Evolutionary conservation across 495 filamentous ascomycete genomes (phyloP).

Genomic region (Pyrenula massariospora): DNA sequence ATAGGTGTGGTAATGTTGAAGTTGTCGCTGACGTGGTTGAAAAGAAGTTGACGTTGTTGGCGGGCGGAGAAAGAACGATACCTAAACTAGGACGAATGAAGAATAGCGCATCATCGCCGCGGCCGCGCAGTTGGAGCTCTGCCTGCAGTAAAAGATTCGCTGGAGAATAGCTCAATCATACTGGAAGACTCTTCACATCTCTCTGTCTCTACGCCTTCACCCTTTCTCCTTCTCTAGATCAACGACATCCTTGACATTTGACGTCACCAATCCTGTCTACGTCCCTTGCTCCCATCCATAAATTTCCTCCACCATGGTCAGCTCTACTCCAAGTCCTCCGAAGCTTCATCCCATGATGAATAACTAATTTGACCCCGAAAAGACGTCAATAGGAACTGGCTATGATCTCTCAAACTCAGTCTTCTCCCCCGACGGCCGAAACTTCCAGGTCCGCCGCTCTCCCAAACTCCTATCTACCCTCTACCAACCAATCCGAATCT

Average conservation of each 20-base stretch:
- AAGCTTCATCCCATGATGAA: too few species aligned
- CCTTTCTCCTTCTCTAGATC: too few species aligned
- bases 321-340: background rate
- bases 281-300: slow-evolving; percentile 1
- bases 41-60: background rate
- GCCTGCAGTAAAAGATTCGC: background rate
- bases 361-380: too few species aligned
- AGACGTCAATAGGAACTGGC: slow-evolving; percentile 99
- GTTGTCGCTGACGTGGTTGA: background rate
- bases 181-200: too few species aligned
- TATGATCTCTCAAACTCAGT: slow-evolving; percentile 99
- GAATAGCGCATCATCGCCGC: background rate
- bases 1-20: background rate
- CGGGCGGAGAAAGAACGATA: background rate
- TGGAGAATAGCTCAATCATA: too few species aligned
- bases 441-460: slow-evolving; percentile 61
- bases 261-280: too few species aligned
- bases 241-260: too few species aligned
- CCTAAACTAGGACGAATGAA: background rate
- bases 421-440: slow-evolving; percentile 96
- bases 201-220: too few species aligned
- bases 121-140: background rate
- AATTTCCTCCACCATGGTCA: slow-evolving; percentile 2
- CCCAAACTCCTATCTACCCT: slow-evolving; percentile 1
- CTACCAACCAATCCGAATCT: background rate